phyloP scores from a whole-genome alignment of 2,329 filamentous ascomycete species.

The Emericellopsis atlantica region DNA sequence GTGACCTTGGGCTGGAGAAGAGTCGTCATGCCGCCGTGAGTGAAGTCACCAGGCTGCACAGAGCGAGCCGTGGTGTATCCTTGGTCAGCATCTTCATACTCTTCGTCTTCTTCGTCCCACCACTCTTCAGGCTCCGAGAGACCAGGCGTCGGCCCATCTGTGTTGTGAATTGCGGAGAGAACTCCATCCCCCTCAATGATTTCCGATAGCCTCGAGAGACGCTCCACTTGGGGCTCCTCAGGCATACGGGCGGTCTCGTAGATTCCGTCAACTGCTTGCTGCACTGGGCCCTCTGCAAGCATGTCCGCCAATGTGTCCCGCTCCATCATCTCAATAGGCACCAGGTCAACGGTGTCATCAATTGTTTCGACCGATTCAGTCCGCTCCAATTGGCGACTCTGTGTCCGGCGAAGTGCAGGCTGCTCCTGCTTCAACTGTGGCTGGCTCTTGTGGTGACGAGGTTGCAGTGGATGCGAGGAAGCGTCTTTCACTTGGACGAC shows the following conservation, averaged over 20 bases:
- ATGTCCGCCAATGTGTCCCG: neutral
- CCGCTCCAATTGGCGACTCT: constrained; percentile 16
- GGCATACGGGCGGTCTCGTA: no score
- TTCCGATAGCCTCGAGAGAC: constrained; percentile 14
- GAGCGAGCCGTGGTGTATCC: constrained; percentile 71
- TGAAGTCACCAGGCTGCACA: constrained; percentile 55
- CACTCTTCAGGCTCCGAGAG: constrained; percentile 49
- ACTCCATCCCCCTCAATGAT: constrained; percentile 16
- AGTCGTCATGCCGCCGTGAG: constrained; percentile 35
- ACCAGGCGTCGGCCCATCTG: constrained; percentile 10
- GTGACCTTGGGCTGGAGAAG: constrained; percentile 64
- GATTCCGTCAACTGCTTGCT: neutral
- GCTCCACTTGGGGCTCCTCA: constrained; percentile 10
- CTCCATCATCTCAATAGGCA: neutral
- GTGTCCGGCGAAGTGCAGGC: constrained; percentile 25
- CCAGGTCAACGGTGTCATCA: neutral
- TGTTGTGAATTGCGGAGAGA: constrained; percentile 8
- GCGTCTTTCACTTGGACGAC: no score
- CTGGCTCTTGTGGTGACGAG: constrained; percentile 41
- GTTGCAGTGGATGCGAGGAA: constrained; percentile 7
- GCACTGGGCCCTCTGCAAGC: neutral
- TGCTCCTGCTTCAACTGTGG: constrained; percentile 34
- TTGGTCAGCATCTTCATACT: constrained; percentile 44
- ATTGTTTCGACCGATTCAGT: neutral
- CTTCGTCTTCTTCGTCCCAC: constrained; percentile 69